Evolutionary conservation across 805 yeast genomes (phyloP), one percentile per base, ranked within the genome.

Genomic region (Kluyveromyces wickerhamii): DNA sequence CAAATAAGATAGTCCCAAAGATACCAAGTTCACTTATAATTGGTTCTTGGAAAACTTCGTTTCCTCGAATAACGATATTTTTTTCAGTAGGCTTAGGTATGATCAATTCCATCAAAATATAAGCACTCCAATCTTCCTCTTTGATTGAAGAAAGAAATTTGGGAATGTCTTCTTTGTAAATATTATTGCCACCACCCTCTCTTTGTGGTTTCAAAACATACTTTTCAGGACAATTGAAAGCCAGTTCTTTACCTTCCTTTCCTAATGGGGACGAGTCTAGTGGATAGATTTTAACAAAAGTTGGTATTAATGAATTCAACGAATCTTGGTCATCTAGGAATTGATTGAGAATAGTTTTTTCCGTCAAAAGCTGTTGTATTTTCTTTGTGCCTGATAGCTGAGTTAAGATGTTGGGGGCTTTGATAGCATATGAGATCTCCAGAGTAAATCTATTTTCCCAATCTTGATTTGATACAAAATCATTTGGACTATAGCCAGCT

Each of bases 101-200:
- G 39, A 92, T 92, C 37, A 92, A 64, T 54, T 88, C 96, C 99
- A 92, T 92, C 40, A 92, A 69, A 37, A 92, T 83, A 55, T 87
- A 92, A 0, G 86, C 95, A 16, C 74, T 77, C 96, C 96, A 89
- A 24, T 81, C 82, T 13, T 67, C 61, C 49, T 80, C 75, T 8
- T 78, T 75, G 8, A 84, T 49, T 0, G 63, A 45, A 9, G 67
- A 52, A 48, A 92, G 61, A 51, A 85, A 89, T 0, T 42, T 64
- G 1, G 96, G 95, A 38, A 92, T 92, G 48, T 85, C 82, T 23
- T 76, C 74, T 50, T 84, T 83, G 60, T 92, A 92, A 36, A 92
- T 73, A 55, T 92, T 92, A 58, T 92, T 87, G 13, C 98, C 98
- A 29, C 99, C 99, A 25, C 99, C 99, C 65, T 92, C 99, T 64